Percentiles rank a stretch among this genome's conserved stretches.
These are phyloP conservation scores for Sindora glabra DNA, from an alignment of 306 rosid genomes.

Conservation along the genomic window DNA sequence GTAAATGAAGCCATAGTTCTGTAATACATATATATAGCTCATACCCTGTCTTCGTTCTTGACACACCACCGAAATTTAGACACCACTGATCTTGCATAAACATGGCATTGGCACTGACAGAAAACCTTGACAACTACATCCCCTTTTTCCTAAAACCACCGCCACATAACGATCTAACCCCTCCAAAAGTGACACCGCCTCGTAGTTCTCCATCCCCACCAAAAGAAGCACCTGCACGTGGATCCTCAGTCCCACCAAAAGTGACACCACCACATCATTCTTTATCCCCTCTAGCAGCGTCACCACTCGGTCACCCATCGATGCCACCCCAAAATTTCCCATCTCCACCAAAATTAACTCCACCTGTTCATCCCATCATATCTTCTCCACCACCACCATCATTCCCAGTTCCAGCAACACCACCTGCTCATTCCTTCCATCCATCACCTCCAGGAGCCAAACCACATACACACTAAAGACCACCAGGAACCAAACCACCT, in stretches of 20 bases:
- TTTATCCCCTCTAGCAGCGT: neutral
- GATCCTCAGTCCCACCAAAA: neutral
- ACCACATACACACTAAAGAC: neutral
- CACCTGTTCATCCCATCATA: conserved; percentile 2
- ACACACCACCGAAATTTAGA: neutral
- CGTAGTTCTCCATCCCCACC: neutral
- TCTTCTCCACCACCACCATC: neutral
- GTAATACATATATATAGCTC: neutral
- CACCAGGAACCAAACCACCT: conserved; percentile 1
- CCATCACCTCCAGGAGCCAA: conserved; percentile 8
- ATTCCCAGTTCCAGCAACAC: conserved; percentile 3
- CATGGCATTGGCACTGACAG: conserved; percentile 16
- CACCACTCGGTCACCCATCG: neutral
- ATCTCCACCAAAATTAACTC: conserved; percentile 10
- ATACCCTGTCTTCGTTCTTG: neutral
- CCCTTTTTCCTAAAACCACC: conserved; percentile 11
- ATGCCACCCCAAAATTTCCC: conserved; percentile 7
- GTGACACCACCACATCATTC: neutral
- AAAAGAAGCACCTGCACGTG: neutral
- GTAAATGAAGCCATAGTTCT: neutral
- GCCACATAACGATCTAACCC: neutral
- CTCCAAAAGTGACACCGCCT: conserved; percentile 3
- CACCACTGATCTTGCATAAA: neutral
- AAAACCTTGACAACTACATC: neutral
- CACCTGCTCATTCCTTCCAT: conserved; percentile 4